A percentile compares a stretch with the other conserved stretches of the same genome.
These are phyloP conservation scores for Macrophomina tecta DNA, from an alignment of 2,329 filamentous ascomycete species.

Conservation along the genomic window DNA sequence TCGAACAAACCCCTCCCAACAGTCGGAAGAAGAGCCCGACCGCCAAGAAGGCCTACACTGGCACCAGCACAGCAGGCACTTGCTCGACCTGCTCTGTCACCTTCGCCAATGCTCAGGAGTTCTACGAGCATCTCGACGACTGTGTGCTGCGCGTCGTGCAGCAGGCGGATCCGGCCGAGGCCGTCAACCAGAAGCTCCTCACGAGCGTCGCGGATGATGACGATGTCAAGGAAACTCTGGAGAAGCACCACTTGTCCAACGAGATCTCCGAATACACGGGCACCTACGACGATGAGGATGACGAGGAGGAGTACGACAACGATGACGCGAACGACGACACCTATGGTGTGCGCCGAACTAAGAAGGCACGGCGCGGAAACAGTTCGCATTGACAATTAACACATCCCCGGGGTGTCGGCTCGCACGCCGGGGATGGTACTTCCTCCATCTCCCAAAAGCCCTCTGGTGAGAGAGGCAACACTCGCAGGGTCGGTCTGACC, in stretches of 20 bases:
- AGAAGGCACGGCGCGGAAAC: conserved; percentile 56
- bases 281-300: conserved; percentile 73
- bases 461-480: conserved; percentile 24
- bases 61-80: conserved; percentile 79
- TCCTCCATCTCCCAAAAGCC: conserved; percentile 32
- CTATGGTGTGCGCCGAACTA: conserved; percentile 57
- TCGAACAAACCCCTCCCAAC: conserved; percentile 92
- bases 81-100: conserved; percentile 85
- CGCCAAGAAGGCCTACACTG: conserved; percentile 71
- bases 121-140: conserved; percentile 82
- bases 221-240: conserved; percentile 47
- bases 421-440: conserved; percentile 45
- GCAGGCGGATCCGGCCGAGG: conserved; percentile 50
- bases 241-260: conserved; percentile 44
- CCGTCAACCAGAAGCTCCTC: conserved; percentile 50
- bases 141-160: conserved; percentile 66
- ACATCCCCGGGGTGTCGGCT: conserved; percentile 54
- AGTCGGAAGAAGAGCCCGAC: conserved; percentile 74
- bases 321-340: conserved; percentile 60
- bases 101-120: conserved; percentile 57
- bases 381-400: conserved; percentile 52
- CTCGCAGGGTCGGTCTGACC: conserved; percentile 64
- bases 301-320: conserved; percentile 61
- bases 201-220: conserved; percentile 49
- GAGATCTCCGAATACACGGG: conserved; percentile 97